Base-by-base conservation (phyloP, 1,284 basidiomycete genomes). In the Pseudozyma sp. region DNA sequence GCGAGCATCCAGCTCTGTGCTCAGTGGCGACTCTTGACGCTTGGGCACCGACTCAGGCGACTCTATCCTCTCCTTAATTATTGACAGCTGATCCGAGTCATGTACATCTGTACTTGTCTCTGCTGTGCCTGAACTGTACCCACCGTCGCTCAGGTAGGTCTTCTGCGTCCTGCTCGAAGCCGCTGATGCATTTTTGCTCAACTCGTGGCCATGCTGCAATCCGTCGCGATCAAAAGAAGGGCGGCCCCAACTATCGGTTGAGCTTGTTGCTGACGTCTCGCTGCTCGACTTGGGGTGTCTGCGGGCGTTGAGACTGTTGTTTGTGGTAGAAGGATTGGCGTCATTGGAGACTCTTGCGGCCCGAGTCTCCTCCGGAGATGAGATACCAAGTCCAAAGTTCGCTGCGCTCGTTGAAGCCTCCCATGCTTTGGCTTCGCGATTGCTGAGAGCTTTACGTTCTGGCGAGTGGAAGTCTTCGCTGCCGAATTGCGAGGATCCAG, bases 1-100 rank as follows among this genome's bases (percentile, higher is more conserved):
- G 10, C 50, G 45, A 13, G 47, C 38, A 10, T 64, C 64, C 18
- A 6, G 25, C 25, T 31, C 25, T 31, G 25, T 31, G 25, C 25
- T 31, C 25, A 31, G 25, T 6, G 25, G 25, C 25, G 70, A 68
- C 11, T 49, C 40, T 6, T 57, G 65, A 5, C 53, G 70, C 34
- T 61, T 59, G 5, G 57, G 60, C 36, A 56, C 38, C 1, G 60
- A 58, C 19, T 57, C 60, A 1, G 70, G 70, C 51, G 70, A 60
- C 36, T 73, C 70, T n/a, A 57, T 55, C 50, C 55, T 52, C 45
- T 74, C 71, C 51, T 66, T 68, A 52, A 74, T 74, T 56, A 59
- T 63, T 3, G 61, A 67, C 2, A 75, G 54, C 39, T 66, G 67
- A 35, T 67, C 71, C 3, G 52, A 55, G n/a, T 76, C 73, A 36